These are phyloP conservation scores for Fraxinus angustifolia DNA, from an alignment of 305 asterid genomes.

Conservation along the genomic window DNA sequence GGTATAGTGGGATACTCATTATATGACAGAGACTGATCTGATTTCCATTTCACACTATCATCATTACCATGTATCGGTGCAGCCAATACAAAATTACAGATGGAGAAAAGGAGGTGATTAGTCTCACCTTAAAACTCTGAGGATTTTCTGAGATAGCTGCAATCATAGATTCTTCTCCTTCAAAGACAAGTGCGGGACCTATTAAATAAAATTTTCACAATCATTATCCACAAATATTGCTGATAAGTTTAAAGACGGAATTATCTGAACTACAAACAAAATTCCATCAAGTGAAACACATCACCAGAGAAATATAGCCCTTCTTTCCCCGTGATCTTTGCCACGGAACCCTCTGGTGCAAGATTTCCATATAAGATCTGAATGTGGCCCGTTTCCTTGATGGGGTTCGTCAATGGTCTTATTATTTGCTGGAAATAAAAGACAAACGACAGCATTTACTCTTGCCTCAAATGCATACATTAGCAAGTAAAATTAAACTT, in stretches of 20 bases:
- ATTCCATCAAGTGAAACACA: not conserved
- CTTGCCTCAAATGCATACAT: conserved; percentile 13
- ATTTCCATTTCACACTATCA: not conserved
- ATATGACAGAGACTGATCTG: not conserved
- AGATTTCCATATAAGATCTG: conserved; percentile 87
- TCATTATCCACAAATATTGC: not conserved
- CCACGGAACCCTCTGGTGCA: conserved; percentile 98
- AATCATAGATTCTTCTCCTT: conserved; percentile 94
- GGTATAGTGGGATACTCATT: not conserved
- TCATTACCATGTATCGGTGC: not conserved
- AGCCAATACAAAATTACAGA: not conserved
- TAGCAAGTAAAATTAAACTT: conserved; percentile 13
- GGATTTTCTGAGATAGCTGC: conserved; percentile 83
- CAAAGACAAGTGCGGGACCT: conserved; percentile 96
- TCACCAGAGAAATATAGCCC: conserved; percentile 86
- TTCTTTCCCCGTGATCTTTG: conserved; percentile 97
- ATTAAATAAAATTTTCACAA: conserved; percentile 9
- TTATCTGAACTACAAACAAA: not conserved
- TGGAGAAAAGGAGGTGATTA: not conserved
- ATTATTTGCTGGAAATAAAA: conserved; percentile 72
- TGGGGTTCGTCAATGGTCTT: conserved; percentile 78
- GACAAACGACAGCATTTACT: conserved; percentile 20
- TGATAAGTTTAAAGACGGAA: conserved; percentile 9
- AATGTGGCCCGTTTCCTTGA: conserved; percentile 86
- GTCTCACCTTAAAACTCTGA: conserved; percentile 60